These are phyloP conservation scores for Staphylotrichum tortipilum DNA, from an alignment of 495 filamentous ascomycete species.

Conservation along the genomic window DNA sequence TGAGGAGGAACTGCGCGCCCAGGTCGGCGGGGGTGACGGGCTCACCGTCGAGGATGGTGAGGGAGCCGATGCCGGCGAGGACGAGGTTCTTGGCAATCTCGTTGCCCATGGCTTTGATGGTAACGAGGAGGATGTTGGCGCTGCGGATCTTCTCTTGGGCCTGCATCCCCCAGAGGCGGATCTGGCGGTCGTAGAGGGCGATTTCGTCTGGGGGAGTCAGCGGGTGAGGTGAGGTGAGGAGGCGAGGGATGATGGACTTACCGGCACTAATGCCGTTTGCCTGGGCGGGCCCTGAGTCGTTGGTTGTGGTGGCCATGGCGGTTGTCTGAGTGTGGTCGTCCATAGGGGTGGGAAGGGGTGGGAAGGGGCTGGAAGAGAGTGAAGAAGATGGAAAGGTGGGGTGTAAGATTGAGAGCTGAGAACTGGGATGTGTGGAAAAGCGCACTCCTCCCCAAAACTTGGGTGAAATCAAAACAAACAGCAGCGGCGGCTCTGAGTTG, in stretches of 20 bases:
- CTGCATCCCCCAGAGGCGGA: slow-evolving; percentile 95
- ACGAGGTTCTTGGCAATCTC: slow-evolving; percentile 98
- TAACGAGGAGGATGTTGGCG: slow-evolving; percentile 84
- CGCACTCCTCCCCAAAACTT: too few relatives aligned
- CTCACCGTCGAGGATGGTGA: slow-evolving; percentile 82
- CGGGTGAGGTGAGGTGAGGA: neutral
- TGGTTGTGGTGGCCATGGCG: neutral
- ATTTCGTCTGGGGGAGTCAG: slow-evolving; percentile 67
- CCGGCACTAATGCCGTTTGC: slow-evolving; percentile 18
- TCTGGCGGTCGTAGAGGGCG: slow-evolving; percentile 94
- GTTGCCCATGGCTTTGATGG: slow-evolving; percentile 80
- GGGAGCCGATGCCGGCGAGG: slow-evolving; percentile 81
- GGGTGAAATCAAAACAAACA: too few relatives aligned
- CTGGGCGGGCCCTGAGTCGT: neutral
- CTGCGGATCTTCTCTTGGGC: slow-evolving; percentile 84
- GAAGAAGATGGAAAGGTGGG: too few relatives aligned
- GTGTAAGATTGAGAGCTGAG: too few relatives aligned
- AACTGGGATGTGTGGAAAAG: too few relatives aligned
- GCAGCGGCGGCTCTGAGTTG: too few relatives aligned
- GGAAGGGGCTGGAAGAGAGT: too few relatives aligned
- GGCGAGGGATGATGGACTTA: slow-evolving; percentile 5
- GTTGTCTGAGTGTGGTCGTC: too few relatives aligned
- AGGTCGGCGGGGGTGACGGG: slow-evolving; percentile 72
- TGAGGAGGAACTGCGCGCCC: slow-evolving; percentile 80
- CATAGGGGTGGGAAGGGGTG: too few relatives aligned